phyloP scores from a whole-genome alignment of 768 basidiomycete genomes.

The Sporobolomyces phaffii region DNA sequence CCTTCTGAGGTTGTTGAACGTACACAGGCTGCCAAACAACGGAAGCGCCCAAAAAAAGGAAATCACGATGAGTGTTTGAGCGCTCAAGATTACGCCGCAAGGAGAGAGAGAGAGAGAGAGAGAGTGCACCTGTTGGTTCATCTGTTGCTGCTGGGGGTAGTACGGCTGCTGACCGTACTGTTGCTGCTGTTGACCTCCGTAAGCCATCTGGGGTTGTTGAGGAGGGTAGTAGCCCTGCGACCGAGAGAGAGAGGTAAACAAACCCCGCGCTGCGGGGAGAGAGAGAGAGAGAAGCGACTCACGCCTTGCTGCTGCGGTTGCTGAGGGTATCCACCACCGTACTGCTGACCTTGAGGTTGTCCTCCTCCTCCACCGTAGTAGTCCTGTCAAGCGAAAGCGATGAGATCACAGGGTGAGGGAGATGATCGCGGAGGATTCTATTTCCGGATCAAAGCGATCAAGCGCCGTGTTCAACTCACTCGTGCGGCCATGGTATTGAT shows the following conservation, averaged over 20 bases:
- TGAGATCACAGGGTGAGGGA: too few species aligned
- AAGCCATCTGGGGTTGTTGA: slow-evolving; percentile 13
- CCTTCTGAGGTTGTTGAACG: slow-evolving; percentile 27
- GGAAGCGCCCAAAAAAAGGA: too few species aligned
- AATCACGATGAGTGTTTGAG: too few species aligned
- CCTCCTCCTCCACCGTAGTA: slow-evolving; percentile 11
- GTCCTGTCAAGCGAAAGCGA: neutral
- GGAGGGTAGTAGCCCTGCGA: slow-evolving; percentile 19
- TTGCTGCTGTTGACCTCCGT: slow-evolving; percentile 20
- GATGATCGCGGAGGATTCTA: too few species aligned
- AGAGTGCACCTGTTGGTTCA: neutral
- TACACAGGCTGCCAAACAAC: slow-evolving; percentile 18
- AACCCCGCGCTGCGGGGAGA: neutral
- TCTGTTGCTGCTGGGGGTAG: slow-evolving; percentile 10
- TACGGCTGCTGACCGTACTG: slow-evolving; percentile 4
- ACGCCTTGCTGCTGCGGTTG: slow-evolving; percentile 8
- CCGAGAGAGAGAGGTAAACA: neutral
- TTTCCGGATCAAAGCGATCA: neutral
- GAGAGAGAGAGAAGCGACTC: neutral
- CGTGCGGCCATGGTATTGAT: neutral
- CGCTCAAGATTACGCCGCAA: too few species aligned
- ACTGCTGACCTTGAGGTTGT: slow-evolving; percentile 12
- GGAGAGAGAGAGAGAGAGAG: neutral
- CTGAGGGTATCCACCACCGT: slow-evolving; percentile 13
- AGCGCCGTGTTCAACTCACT: too few species aligned